Evolutionary conservation across 1,139 yeast species (phyloP), one percentile per base, ranked within the genome.

Genomic region (Lodderomyces metapsilosis): DNA sequence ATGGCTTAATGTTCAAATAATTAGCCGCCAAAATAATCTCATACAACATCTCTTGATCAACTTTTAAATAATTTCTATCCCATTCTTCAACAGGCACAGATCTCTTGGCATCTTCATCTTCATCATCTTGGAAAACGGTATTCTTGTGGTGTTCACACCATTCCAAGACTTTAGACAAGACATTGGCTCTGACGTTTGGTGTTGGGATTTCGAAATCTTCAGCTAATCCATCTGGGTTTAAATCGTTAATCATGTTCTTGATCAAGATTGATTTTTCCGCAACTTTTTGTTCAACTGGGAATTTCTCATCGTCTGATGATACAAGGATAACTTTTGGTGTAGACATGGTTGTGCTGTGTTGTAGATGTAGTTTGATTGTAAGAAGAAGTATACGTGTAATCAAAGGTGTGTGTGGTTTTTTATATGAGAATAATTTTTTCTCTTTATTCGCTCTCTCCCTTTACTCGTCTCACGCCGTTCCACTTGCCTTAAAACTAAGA

Each of bases 81-180:
- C 98, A 94, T 46, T 91, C 95, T 51, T 87, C 92, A 43, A 92
- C 84, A 1, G 92, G 92, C 4, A 88, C 88, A 5, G 88, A 76
- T 54, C 86, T 88, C 57, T 88, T 87, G 20, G 89, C 80, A 57
- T 84, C 92, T 50, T 85, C 94, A 47, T 82, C 86, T 46, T 84
- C 91, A 47, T 80, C 88, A 37, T 69, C 75, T 16, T 86, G 86
- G 65, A 84, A 84, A 22, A 76, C 76, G 36, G 92, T 86, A 59
- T 88, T 88, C 64, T 84, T 86, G 71, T 94, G 98, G 62, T 92
- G 95, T 60, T 88, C 96, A 61, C 98, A 92, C 95, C 97, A 94
- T 62, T 92, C 97, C 44, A 94, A 74, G 13, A 94, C 95, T 61
- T 91, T 91, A 60, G 87, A 81, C 65, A 94, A 77, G 21, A 92